These are phyloP conservation scores for Psidium friedrichsthalianum DNA, from an alignment of 345 rosid species.

Conservation along the genomic window DNA sequence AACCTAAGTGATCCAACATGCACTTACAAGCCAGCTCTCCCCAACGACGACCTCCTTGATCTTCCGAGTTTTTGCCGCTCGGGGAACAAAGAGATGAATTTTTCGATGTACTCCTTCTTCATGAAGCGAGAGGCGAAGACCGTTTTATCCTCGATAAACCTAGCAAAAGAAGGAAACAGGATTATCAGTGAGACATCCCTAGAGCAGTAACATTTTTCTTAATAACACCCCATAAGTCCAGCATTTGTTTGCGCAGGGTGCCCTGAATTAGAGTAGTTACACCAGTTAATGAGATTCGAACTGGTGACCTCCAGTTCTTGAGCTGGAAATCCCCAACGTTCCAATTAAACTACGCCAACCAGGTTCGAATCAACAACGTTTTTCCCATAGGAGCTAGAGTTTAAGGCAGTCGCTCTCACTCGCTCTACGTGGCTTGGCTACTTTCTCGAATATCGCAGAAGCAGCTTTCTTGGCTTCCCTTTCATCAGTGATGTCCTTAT, in stretches of 20 bases:
- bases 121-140: conserved; percentile 42
- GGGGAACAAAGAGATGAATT: conserved; percentile 31
- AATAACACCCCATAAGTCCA: not conserved
- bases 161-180: not conserved
- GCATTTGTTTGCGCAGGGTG: not conserved
- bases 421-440: conserved; percentile 34
- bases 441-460: conserved; percentile 37
- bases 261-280: not conserved
- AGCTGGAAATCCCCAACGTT: not conserved
- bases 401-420: conserved; percentile 18
- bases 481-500: conserved; percentile 43
- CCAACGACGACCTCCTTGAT: conserved; percentile 35
- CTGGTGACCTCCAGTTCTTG: not conserved
- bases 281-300: not conserved
- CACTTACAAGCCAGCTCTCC: conserved; percentile 42
- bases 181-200: not conserved
- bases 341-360: not conserved
- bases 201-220: not conserved
- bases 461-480: conserved; percentile 59
- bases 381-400: not conserved
- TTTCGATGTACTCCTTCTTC: conserved; percentile 34
- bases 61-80: conserved; percentile 29
- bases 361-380: not conserved
- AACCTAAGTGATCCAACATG: not conserved
- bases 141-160: conserved; percentile 53